Base-by-base conservation (phyloP, 2,329 filamentous ascomycete genomes). In the Claviceps cyperi region DNA sequence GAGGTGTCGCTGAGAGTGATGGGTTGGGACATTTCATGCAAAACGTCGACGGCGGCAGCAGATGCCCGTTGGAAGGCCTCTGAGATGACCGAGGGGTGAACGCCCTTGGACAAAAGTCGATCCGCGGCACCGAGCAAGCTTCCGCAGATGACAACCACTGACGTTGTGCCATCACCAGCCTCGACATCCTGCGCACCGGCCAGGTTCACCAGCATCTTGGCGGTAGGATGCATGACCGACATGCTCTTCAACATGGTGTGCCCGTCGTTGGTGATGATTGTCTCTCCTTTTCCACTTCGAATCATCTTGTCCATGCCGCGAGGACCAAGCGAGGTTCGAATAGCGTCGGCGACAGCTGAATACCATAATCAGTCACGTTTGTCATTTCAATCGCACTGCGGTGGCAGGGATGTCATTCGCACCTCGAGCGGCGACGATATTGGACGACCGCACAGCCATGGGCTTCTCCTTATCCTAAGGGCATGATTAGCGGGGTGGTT, bases 281-380 rank as follows among this genome's bases (percentile, higher is more conserved):
- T 96, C 69, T 94, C 87, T 71, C 91, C 92, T 73, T 88, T 95
- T 66, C 89, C 86, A 53, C 85, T 94, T 75, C 94, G 86, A 62
- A 98, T 97, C 90, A 96, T 96, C 76, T 96, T 96, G 74, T 96
- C 90, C 90, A 96, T 96, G 65, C 92, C 92, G 69, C 92, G 83
- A 57, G 92, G 92, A 56, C 92, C 92, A 58, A 98, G 77, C 54
- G 92, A 97, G 28, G 91, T 97, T 75, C 92, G 80, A 66, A 98
- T 94, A 59, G 92, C 92, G 79, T 98, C 92, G 67, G 92, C 85
- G 64, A 98, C 91, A 65, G 92, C 92, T 92, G 54, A 53, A 47
- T 44, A 51, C 3, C 24, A 13, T 22, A 28, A 46, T 54, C 44
- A 55, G 51, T 9, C 41, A 39, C 19, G 36, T 28, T 41, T 41